These are phyloP conservation scores for Phanerodontia chrysosporium DNA, from an alignment of 768 basidiomycete species.

Conservation along the genomic window DNA sequence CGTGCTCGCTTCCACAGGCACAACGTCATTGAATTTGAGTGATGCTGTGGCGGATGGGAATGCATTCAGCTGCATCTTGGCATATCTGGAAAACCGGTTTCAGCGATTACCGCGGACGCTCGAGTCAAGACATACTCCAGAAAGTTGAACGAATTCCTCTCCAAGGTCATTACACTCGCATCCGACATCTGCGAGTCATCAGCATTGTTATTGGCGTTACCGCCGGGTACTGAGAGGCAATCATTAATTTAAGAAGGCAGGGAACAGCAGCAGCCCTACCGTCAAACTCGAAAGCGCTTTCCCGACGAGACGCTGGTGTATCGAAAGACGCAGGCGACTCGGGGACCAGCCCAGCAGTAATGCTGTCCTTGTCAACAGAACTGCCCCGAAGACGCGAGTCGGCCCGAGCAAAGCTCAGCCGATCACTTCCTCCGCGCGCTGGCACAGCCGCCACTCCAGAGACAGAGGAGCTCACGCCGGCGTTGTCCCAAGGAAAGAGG, in stretches of 20 bases:
- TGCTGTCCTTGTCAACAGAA: conserved; percentile 50
- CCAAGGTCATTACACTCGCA: conserved; percentile 52
- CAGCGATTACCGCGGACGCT: too few species aligned
- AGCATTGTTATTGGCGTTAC: conserved; percentile 22
- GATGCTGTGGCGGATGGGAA: conserved; percentile 42
- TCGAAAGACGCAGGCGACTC: conserved; percentile 49
- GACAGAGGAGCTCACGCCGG: conserved; percentile 57
- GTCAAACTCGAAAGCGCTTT: conserved; percentile 65
- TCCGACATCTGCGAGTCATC: conserved; percentile 54
- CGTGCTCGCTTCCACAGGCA: conserved; percentile 62
- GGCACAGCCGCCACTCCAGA: conserved; percentile 34
- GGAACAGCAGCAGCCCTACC: conserved; percentile 33
- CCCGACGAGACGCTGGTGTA: conserved; percentile 35
- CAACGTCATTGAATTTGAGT: conserved; percentile 62
- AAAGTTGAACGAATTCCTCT: conserved; percentile 77
- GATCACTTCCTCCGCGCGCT: conserved; percentile 35
- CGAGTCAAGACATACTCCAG: conserved; percentile 77
- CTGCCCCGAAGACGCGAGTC: conserved; percentile 52
- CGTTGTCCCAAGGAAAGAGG: conserved; percentile 83
- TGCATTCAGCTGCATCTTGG: conserved; percentile 68
- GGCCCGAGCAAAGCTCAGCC: conserved; percentile 45
- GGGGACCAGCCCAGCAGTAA: conserved; percentile 35
- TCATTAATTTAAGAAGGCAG: background rate
- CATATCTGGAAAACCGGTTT: conserved; percentile 55
- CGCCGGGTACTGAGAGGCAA: conserved; percentile 23